Percentiles rank a stretch among this genome's conserved stretches.
These are phyloP conservation scores for Microbotryum silenes-acaulis DNA, from an alignment of 1,284 basidiomycete genomes.

Conservation along the genomic window DNA sequence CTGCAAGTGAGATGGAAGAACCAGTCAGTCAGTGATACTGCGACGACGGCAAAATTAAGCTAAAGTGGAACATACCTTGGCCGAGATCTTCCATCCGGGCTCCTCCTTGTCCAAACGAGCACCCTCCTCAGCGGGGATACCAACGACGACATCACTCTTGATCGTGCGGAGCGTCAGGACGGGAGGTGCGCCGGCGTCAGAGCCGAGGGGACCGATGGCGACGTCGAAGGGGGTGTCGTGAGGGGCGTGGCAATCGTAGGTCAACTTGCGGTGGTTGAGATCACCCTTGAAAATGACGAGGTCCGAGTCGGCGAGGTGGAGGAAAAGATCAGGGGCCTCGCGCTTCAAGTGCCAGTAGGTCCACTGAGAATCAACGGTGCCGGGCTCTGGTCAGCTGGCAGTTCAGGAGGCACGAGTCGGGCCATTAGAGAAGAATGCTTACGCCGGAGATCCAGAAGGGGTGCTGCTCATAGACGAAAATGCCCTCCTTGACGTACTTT, in stretches of 20 bases:
- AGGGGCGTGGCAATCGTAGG: conserved; percentile 84
- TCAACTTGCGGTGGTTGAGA: conserved; percentile 78
- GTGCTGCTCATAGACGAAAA: conserved; percentile 93
- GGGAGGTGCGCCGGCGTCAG: conserved; percentile 76
- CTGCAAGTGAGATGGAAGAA: not conserved
- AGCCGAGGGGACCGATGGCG: conserved; percentile 90
- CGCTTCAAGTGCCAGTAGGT: conserved; percentile 70
- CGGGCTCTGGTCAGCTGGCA: not conserved
- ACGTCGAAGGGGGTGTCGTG: conserved; percentile 81
- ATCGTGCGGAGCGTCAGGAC: conserved; percentile 65
- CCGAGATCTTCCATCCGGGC: conserved; percentile 90
- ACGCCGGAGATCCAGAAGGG: conserved; percentile 78
- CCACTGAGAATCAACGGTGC: not conserved
- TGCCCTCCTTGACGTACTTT: conserved; percentile 87
- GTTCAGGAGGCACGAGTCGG: conserved; percentile 13
- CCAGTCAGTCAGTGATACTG: not conserved
- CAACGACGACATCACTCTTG: conserved; percentile 69
- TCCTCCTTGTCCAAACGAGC: conserved; percentile 77
- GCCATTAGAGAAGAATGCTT: conserved; percentile 53
- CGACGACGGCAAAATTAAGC: too few species aligned
- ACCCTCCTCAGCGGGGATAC: conserved; percentile 55
- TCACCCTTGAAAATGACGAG: conserved; percentile 96
- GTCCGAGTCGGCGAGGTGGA: conserved; percentile 81
- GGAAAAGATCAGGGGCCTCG: conserved; percentile 88
- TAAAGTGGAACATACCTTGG: conserved; percentile 10